Evolutionary conservation across 768 basidiomycete genomes (phyloP).

Genomic region (Russula foetens): DNA sequence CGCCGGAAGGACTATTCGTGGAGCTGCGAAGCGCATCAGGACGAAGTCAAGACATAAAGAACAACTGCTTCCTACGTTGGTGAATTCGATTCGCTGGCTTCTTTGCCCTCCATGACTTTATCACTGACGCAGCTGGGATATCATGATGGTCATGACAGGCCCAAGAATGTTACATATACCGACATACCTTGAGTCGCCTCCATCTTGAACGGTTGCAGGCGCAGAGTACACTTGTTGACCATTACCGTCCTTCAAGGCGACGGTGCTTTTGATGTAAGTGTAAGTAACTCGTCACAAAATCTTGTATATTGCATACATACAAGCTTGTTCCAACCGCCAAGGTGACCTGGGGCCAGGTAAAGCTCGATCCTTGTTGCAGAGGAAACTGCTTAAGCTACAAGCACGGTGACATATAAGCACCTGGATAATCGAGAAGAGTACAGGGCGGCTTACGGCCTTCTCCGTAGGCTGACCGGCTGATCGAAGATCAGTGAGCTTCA

Average conservation of each 20-base stretch:
- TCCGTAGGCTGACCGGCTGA: constrained; percentile 48
- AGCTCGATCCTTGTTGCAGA: constrained; percentile 31
- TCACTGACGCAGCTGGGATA: constrained; percentile 11
- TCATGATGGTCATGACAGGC: neutral
- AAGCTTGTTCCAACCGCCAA: constrained; percentile 36
- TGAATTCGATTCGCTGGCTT: neutral
- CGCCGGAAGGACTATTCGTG: neutral
- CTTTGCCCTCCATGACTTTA: constrained; percentile 8
- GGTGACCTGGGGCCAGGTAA: constrained; percentile 49
- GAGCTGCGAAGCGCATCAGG: neutral
- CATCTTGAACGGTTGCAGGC: constrained; percentile 35
- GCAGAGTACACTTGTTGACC: constrained; percentile 48
- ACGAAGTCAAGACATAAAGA: neutral
- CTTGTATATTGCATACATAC: constrained; percentile 30
- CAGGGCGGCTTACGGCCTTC: constrained; percentile 36
- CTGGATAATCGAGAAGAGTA: neutral
- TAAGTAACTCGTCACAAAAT: neutral
- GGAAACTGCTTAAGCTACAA: constrained; percentile 48
- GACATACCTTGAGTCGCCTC: constrained; percentile 32
- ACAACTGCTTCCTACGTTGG: neutral
- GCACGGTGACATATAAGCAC: neutral
- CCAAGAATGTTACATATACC: neutral
- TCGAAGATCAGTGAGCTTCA: neutral
- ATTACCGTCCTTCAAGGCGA: constrained; percentile 48
- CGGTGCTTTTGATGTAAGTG: constrained; percentile 33